phyloP scores from a whole-genome alignment of 2,329 filamentous ascomycete species.

The Bipolaris gigantea region DNA sequence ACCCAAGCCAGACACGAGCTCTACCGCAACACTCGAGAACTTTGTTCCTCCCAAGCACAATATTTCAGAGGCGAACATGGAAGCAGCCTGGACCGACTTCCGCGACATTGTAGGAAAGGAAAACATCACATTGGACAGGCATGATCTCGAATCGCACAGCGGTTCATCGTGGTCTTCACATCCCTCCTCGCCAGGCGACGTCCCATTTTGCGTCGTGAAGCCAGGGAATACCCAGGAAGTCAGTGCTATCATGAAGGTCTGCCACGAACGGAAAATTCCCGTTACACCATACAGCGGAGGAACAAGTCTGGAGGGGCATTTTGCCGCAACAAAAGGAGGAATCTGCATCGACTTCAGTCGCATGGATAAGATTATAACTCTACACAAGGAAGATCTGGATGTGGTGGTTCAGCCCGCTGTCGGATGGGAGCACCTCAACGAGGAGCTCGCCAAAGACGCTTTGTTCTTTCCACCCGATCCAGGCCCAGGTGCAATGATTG shows the following conservation, averaged over 20 bases:
- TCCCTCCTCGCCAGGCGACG: slow-evolving; percentile 45
- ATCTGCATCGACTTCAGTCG: slow-evolving; percentile 83
- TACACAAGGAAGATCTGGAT: slow-evolving; percentile 71
- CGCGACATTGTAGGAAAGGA: slow-evolving; percentile 63
- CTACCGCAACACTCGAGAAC: slow-evolving; percentile 58
- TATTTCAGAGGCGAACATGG: slow-evolving; percentile 58
- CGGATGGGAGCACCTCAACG: slow-evolving; percentile 85
- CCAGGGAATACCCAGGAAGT: slow-evolving; percentile 80
- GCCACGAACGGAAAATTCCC: slow-evolving; percentile 77
- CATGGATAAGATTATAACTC: slow-evolving; percentile 77
- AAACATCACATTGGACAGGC: slow-evolving; percentile 61
- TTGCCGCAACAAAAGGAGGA: slow-evolving; percentile 77
- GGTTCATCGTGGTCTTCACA: slow-evolving; percentile 67
- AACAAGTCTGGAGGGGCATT: slow-evolving; percentile 88
- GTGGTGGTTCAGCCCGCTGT: slow-evolving; percentile 66
- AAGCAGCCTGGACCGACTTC: slow-evolving; percentile 67
- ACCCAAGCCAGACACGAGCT: slow-evolving; percentile 52
- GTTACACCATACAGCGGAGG: slow-evolving; percentile 87
- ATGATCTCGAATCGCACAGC: slow-evolving; percentile 59
- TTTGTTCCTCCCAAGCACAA: slow-evolving; percentile 57
- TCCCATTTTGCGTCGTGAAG: slow-evolving; percentile 68
- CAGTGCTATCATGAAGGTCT: slow-evolving; percentile 84
- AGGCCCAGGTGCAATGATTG: slow-evolving; percentile 88
- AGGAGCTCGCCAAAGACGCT: slow-evolving; percentile 68
- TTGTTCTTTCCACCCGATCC: slow-evolving; percentile 93